phyloP scores from a whole-genome alignment of 495 filamentous ascomycete genomes.

The Aspergillus campestris region DNA sequence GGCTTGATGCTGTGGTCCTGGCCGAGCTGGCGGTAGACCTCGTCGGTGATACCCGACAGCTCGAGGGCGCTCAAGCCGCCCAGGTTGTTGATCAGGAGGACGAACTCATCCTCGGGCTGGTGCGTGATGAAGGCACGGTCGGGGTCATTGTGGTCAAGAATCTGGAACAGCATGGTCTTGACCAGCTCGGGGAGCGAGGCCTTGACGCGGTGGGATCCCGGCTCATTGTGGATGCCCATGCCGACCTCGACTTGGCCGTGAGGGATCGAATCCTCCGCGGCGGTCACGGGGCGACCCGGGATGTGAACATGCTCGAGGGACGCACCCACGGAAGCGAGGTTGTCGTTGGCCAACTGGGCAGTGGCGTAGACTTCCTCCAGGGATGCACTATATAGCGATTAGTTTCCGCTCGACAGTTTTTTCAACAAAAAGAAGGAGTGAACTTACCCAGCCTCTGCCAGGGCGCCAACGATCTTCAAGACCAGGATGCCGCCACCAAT shows the following conservation, averaged over 20 bases:
- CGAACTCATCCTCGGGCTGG: constrained; percentile 51
- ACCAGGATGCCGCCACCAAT: constrained; percentile 88
- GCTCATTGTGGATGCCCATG: constrained; percentile 98
- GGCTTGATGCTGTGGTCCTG: constrained; percentile 63
- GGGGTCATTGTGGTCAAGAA: constrained; percentile 68
- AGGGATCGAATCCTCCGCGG: constrained; percentile 47
- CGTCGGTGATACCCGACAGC: constrained; percentile 79
- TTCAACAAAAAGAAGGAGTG: constrained; percentile 7
- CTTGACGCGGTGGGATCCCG: constrained; percentile 65
- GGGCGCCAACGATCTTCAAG: constrained; percentile 78
- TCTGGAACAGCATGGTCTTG: constrained; percentile 66
- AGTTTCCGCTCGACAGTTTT: constrained; percentile 1
- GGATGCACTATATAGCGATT: constrained; percentile 19
- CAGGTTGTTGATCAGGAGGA: constrained; percentile 86
- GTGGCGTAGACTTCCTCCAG: constrained; percentile 62
- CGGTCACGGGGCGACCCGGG: constrained; percentile 53
- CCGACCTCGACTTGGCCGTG: constrained; percentile 81
- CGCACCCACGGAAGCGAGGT: constrained; percentile 79
- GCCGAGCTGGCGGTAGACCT: constrained; percentile 71
- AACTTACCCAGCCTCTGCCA: constrained; percentile 63
- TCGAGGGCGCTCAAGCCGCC: constrained; percentile 88
- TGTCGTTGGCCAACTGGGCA: constrained; percentile 62
- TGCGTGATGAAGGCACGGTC: constrained; percentile 75
- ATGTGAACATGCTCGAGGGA: constrained; percentile 88
- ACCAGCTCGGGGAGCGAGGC: constrained; percentile 64